Evolutionary conservation across 495 filamentous ascomycete species (phyloP).

Genomic region (Tirmania nivea): DNA sequence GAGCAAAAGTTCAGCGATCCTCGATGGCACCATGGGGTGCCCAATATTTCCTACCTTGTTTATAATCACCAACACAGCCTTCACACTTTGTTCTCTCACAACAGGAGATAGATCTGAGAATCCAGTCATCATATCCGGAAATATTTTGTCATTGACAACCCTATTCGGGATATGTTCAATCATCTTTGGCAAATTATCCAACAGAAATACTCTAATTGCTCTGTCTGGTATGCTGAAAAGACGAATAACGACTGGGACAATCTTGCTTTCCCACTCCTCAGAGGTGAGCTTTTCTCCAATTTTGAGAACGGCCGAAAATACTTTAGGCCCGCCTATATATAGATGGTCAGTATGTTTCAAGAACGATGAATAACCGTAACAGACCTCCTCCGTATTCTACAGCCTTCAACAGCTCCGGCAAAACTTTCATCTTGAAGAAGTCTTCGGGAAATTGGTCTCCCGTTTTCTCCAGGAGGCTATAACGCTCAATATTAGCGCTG

Average conservation of each 20-base stretch:
- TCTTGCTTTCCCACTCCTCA: constrained; percentile 66
- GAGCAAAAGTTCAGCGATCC: neutral
- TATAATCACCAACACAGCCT: constrained; percentile 67
- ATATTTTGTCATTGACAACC: constrained; percentile 87
- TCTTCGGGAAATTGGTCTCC: constrained; percentile 91
- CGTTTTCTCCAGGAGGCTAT: constrained; percentile 61
- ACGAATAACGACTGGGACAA: constrained; percentile 72
- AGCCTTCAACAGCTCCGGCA: constrained; percentile 88
- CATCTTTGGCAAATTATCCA: constrained; percentile 79
- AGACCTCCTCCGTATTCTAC: constrained; percentile 78
- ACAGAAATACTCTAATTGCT: constrained; percentile 71
- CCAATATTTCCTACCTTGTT: constrained; percentile 28
- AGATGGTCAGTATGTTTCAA: neutral
- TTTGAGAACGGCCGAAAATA: constrained; percentile 69
- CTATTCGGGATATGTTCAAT: constrained; percentile 78
- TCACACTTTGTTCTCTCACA: constrained; percentile 86
- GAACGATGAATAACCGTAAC: neutral
- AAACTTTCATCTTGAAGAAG: constrained; percentile 89
- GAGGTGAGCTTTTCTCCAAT: constrained; percentile 67
- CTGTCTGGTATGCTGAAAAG: constrained; percentile 81
- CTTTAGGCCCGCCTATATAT: constrained; percentile 50
- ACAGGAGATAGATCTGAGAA: constrained; percentile 82
- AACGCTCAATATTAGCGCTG: neutral
- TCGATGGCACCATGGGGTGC: neutral
- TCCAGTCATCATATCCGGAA: constrained; percentile 81